Percentiles rank a stretch among this genome's conserved stretches.
Evolutionary conservation across 2,329 filamentous ascomycete genomes (phyloP).

Genomic region (Purpureocillium takamizusanense): DNA sequence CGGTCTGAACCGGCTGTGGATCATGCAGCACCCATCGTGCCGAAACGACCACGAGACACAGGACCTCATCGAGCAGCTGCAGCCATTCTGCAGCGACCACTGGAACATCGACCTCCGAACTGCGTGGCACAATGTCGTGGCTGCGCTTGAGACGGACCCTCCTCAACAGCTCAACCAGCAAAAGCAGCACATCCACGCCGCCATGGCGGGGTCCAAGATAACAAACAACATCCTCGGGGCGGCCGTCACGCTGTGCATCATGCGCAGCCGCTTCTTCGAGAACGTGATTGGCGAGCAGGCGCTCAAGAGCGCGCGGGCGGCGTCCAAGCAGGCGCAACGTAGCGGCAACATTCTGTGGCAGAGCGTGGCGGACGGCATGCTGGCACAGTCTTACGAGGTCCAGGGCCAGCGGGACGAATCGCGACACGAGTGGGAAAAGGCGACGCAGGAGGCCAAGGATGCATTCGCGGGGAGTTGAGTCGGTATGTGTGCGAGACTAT

Average conservation of each 20-base stretch:
- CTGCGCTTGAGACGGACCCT: slow-evolving; percentile 54
- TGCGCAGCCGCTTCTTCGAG: slow-evolving; percentile 75
- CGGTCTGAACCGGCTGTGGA: slow-evolving; percentile 61
- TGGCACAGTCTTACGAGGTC: slow-evolving; percentile 65
- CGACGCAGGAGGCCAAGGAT: slow-evolving; percentile 30
- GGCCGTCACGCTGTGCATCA: slow-evolving; percentile 76
- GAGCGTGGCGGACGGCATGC: slow-evolving; percentile 72
- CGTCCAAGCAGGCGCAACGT: slow-evolving; percentile 56
- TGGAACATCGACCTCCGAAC: slow-evolving; percentile 67
- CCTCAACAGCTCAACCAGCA: slow-evolving; percentile 62
- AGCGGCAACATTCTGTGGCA: slow-evolving; percentile 68
- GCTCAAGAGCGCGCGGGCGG: slow-evolving; percentile 65
- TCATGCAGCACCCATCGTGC: slow-evolving; percentile 55
- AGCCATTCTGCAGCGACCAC: slow-evolving; percentile 59
- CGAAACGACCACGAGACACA: slow-evolving; percentile 49
- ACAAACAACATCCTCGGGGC: slow-evolving; percentile 71
- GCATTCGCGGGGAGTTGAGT: slow-evolving; percentile 28
- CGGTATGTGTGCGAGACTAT: too few relatives aligned
- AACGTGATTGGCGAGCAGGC: slow-evolving; percentile 75
- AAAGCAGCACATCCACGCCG: slow-evolving; percentile 68
- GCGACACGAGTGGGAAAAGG: slow-evolving; percentile 28
- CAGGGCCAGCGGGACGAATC: slow-evolving; percentile 51
- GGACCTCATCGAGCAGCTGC: slow-evolving; percentile 55
- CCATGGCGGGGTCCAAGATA: slow-evolving; percentile 59
- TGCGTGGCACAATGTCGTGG: slow-evolving; percentile 67